A percentile compares a stretch with the other conserved stretches of the same genome.
Evolutionary conservation across 2,329 filamentous ascomycete genomes (phyloP).

Genomic region (Gaeumannomyces sp.): DNA sequence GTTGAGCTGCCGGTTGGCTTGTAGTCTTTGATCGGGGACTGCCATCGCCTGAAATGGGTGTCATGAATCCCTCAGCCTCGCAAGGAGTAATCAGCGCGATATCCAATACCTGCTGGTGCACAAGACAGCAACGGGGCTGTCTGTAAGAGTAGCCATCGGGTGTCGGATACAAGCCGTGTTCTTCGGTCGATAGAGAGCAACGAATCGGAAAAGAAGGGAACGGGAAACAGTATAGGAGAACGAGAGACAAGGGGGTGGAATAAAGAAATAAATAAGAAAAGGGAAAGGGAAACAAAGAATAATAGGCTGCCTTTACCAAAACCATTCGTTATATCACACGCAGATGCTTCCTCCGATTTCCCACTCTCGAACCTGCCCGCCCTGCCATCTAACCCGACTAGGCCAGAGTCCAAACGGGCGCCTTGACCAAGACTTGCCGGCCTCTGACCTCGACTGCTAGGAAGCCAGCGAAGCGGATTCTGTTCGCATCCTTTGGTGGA

Average conservation of each 20-base stretch:
- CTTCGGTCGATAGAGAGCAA: too few species aligned
- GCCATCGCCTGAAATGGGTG: too few species aligned
- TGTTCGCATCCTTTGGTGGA: conserved; percentile 40
- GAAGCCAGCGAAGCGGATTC: conserved; percentile 71
- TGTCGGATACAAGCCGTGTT: too few species aligned
- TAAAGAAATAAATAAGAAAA: conserved; percentile 2
- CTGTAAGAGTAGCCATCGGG: too few species aligned
- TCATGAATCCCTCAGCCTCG: too few species aligned
- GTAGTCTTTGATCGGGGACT: too few species aligned
- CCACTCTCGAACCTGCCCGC: neutral
- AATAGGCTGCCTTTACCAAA: conserved; percentile 7
- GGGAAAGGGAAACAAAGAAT: neutral
- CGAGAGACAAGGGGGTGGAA: neutral
- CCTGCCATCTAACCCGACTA: conserved; percentile 14
- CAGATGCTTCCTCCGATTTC: neutral
- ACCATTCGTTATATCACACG: neutral
- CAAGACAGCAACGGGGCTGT: too few species aligned
- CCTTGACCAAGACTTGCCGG: conserved; percentile 68
- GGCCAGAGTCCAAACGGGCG: conserved; percentile 61
- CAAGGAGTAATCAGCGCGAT: too few species aligned
- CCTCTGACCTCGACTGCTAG: conserved; percentile 68
- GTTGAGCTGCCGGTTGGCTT: too few species aligned
- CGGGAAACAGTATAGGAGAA: neutral
- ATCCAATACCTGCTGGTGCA: too few species aligned
- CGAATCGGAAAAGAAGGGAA: neutral